A percentile compares a stretch with the other conserved stretches of the same genome.
phyloP scores from a whole-genome alignment of 345 rosid species.

The Acer negundo region DNA sequence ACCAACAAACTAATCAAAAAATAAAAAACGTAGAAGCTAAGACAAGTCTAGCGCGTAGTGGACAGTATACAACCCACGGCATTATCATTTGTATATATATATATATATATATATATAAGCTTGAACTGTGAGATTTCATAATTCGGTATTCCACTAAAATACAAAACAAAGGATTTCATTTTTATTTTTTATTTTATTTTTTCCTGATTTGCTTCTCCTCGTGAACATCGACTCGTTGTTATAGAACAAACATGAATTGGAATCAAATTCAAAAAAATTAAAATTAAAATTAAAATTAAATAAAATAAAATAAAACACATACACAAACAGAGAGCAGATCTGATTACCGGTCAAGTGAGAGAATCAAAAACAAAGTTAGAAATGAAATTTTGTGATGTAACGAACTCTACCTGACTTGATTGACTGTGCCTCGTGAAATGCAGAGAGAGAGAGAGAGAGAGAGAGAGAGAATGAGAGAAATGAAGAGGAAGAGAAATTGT shows the following conservation, averaged over 20 bases:
- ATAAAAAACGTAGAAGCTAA: not conserved
- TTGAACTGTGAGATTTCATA: not conserved
- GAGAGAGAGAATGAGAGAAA: not conserved
- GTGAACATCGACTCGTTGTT: constrained; percentile 29
- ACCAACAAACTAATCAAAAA: constrained; percentile 2
- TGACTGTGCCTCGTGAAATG: constrained; percentile 14
- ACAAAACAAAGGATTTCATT: constrained; percentile 18
- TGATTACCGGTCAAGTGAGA: not conserved
- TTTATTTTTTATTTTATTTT: not conserved
- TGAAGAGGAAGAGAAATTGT: constrained; percentile 14
- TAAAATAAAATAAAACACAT: not conserved
- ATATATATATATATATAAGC: not conserved
- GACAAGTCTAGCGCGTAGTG: not conserved
- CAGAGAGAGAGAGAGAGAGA: not conserved
- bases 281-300: too few species aligned
- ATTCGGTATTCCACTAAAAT: not conserved
- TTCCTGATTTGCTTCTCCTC: constrained; percentile 1
- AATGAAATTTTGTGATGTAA: not conserved
- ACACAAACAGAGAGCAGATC: constrained; percentile 3
- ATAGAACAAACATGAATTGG: constrained; percentile 28
- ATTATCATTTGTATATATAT: constrained; percentile 1
- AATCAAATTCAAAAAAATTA: constrained; percentile 20
- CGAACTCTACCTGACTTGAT: constrained; percentile 23
- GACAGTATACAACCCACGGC: not conserved
- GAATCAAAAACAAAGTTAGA: not conserved